Evolutionary conservation across 805 yeast genomes (phyloP).

Genomic region (Groenewaldozyma salmanticensis): DNA sequence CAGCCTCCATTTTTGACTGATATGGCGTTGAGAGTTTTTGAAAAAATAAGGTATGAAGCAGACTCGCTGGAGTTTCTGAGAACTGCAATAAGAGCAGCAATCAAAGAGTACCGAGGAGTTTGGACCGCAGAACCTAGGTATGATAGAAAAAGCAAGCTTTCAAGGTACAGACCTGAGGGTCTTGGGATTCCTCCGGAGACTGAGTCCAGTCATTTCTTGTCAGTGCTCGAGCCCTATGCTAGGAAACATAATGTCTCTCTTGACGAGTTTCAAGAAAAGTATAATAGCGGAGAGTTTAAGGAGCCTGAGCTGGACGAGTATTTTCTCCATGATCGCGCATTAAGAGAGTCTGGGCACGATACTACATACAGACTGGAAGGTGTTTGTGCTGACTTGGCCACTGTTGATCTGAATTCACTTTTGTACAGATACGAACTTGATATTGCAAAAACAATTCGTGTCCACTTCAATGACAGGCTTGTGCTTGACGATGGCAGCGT

Average conservation of each 20-base stretch:
- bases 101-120: conserved; percentile 71
- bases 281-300: conserved; percentile 52
- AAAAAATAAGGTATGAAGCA: conserved; percentile 34
- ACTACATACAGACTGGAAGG: conserved; percentile 88
- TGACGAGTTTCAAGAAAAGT: conserved; percentile 57
- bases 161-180: conserved; percentile 86
- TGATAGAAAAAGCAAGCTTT: conserved; percentile 66
- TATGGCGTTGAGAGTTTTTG: conserved; percentile 66
- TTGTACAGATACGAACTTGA: conserved; percentile 85
- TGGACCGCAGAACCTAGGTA: conserved; percentile 73
- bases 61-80: conserved; percentile 49
- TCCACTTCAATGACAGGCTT: conserved; percentile 44
- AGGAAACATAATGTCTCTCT: conserved; percentile 47
- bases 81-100: conserved; percentile 66
- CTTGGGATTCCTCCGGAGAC: conserved; percentile 96
- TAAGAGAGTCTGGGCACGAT: conserved; percentile 94
- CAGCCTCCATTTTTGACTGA: conserved; percentile 97
- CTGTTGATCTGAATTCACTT: conserved; percentile 79
- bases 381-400: conserved; percentile 78
- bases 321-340: conserved; percentile 86
- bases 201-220: conserved; percentile 77
- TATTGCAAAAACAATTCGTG: conserved; percentile 55
- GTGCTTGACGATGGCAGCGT: conserved; percentile 29
- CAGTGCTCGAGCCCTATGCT: conserved; percentile 59
- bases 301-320: conserved; percentile 86